Conservation (phyloP, 805 yeast genomes). For the Pichia manshurica region DNA sequence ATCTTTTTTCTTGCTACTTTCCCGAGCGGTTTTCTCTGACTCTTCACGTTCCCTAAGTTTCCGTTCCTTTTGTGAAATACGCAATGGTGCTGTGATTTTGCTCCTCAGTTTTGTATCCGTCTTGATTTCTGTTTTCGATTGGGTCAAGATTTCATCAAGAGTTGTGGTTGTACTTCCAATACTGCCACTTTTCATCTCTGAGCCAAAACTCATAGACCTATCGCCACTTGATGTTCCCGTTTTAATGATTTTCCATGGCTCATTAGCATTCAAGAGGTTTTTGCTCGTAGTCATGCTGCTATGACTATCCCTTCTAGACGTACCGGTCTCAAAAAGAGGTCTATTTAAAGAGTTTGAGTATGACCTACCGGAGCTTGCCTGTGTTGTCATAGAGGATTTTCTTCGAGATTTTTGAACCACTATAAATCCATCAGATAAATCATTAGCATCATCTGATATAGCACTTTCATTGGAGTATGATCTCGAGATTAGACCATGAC, state of each 20-base stretch:
- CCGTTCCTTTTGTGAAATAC: constrained; percentile 20
- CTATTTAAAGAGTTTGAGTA: constrained; percentile 1
- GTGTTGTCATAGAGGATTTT: constrained; percentile 11
- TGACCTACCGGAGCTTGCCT: background rate
- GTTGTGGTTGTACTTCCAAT: background rate
- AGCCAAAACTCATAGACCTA: background rate
- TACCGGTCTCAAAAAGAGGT: background rate
- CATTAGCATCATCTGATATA: constrained; percentile 24
- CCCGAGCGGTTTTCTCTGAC: constrained; percentile 2
- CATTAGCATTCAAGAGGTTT: background rate
- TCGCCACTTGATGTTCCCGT: background rate
- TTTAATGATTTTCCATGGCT: constrained; percentile 4
- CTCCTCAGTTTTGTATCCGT: constrained; percentile 3
- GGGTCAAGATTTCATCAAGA: constrained; percentile 5
- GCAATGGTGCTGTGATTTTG: constrained; percentile 4
- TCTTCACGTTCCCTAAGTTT: constrained; percentile 11
- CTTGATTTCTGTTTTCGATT: constrained; percentile 1
- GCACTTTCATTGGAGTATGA: constrained; percentile 11
- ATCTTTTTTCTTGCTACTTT: background rate
- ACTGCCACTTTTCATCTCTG: constrained; percentile 1
- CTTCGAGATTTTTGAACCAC: constrained; percentile 29
- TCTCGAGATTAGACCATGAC: background rate
- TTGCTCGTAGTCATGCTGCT: background rate
- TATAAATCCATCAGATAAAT: constrained; percentile 30
- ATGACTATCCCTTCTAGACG: constrained; percentile 1